Percentiles rank a stretch among this genome's conserved stretches.
phyloP scores from a whole-genome alignment of 306 rosid species.

The Cotoneaster glaucophyllus region DNA sequence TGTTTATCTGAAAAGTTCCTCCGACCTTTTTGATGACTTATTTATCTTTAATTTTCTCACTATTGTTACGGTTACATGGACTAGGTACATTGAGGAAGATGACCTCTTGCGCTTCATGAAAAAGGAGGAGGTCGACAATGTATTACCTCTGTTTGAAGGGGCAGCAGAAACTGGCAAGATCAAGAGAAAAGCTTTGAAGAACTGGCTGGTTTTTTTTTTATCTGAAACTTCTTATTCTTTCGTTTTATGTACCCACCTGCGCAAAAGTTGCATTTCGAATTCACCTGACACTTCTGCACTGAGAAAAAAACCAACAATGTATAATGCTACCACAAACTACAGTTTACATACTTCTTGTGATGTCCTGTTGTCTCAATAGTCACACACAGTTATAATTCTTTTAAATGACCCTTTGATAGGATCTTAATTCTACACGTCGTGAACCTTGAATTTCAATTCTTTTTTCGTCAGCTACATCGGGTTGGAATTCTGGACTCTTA shows the following conservation, averaged over 20 bases:
- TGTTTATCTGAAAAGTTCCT: not conserved
- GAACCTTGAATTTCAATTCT: not conserved
- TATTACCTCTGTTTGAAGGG: conserved; percentile 70
- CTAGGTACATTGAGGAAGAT: conserved; percentile 70
- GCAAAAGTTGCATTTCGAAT: no score
- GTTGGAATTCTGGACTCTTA: not conserved
- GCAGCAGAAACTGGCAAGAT: conserved; percentile 56
- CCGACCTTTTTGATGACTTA: not conserved
- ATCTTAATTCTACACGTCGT: not conserved
- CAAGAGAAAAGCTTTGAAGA: conserved; percentile 67
- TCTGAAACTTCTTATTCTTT: not conserved
- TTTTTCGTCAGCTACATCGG: not conserved
- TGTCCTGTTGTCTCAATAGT: not conserved
- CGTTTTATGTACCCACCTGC: not conserved
- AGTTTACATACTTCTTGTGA: not conserved
- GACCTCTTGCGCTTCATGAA: conserved; percentile 69
- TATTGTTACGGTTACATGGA: not conserved
- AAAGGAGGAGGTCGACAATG: conserved; percentile 57
- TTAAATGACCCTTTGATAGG: not conserved
- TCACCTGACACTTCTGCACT: no score
- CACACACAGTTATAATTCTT: not conserved
- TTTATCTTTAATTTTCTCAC: conserved; percentile 10
- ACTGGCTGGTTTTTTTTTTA: conserved; percentile 57
- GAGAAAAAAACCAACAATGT: not conserved
- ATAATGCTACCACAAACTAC: not conserved